These are phyloP conservation scores for Exophiala oligosperma DNA, from an alignment of 2,329 filamentous ascomycete genomes.

Conservation along the genomic window DNA sequence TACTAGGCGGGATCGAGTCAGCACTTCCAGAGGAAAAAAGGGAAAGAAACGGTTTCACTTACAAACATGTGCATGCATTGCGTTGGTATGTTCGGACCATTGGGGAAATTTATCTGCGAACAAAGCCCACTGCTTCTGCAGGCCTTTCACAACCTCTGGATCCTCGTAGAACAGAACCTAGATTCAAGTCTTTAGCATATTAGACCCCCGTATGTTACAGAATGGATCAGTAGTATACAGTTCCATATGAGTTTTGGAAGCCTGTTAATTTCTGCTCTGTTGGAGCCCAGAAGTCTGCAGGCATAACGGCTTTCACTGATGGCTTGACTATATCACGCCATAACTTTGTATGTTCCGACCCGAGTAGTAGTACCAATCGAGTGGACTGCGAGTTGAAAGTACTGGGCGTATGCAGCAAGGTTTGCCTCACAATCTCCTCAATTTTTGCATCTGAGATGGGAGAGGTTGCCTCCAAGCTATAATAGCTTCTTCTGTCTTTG, in stretches of 20 bases:
- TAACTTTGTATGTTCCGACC: background rate
- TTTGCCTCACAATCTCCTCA: constrained; percentile 12
- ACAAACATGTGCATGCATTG: constrained; percentile 60
- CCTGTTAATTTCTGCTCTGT: background rate
- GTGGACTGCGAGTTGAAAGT: background rate
- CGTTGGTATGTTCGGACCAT: constrained; percentile 50
- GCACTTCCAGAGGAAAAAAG: background rate
- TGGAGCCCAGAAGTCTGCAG: background rate
- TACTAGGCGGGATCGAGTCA: constrained; percentile 44
- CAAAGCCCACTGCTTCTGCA: too few species aligned
- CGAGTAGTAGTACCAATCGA: background rate
- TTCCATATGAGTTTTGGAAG: background rate
- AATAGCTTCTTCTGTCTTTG: constrained; percentile 6
- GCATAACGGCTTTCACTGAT: background rate
- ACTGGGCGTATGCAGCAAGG: background rate
- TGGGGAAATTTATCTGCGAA: too few species aligned
- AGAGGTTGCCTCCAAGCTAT: constrained; percentile 7
- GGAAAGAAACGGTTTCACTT: background rate
- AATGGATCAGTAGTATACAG: background rate
- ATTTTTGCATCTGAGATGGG: constrained; percentile 13
- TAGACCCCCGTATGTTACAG: background rate
- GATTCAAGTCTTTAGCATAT: background rate
- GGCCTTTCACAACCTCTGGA: constrained; percentile 71
- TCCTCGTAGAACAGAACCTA: constrained; percentile 82
- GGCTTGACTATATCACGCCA: background rate